Base-by-base conservation (phyloP, 1,284 basidiomycete species). In the Phlebopus sp. region DNA sequence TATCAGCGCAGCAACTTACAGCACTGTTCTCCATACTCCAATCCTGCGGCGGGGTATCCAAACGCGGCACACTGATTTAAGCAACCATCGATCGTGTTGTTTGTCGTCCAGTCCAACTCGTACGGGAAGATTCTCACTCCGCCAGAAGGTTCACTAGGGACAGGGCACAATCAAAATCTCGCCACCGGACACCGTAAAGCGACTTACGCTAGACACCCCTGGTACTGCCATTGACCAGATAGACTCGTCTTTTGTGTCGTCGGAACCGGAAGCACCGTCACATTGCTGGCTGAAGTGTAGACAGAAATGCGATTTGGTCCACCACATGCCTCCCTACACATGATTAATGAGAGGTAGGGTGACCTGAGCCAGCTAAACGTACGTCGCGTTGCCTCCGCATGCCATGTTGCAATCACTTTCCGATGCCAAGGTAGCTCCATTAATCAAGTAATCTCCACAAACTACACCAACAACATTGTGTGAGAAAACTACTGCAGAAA, bases 221-320 rank as follows among this genome's bases (percentile, higher is more conserved):
- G 65, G 63, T 87, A 88, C 31, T 65, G 38, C 78, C 79, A 90
- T 39, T 77, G 63, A 13, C 79, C 79, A 1, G 84, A 82, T 25
- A 88, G 76, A 51, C 63, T 71, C 0, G 74, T 77, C 11, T 70
- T 81, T 56, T 79, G 74, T 3, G 75, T 59, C 0, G 70, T 67
- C 4, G 87, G 85, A 6, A 88, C 76, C 1, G 86, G 78, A 17
- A 81, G 66, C 7, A 71, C 71, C 0, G 72, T 76, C 37, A 88
- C 69, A 35, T 69, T 75, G 3, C 69, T 70, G 0, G 65, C 76
- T 0, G 76, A 69, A 0, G 79, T 73, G 56, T 90, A 90, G 10
- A 88, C 77, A 1, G 84, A 86, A 37, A 90, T 60, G n/a, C 79
- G 75, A 57, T 81, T 82, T 2, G 80, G 76, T 9, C 79, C 85